Evolutionary conservation across 129 eudicot species (phyloP).

Genomic region (Centella asiatica): DNA sequence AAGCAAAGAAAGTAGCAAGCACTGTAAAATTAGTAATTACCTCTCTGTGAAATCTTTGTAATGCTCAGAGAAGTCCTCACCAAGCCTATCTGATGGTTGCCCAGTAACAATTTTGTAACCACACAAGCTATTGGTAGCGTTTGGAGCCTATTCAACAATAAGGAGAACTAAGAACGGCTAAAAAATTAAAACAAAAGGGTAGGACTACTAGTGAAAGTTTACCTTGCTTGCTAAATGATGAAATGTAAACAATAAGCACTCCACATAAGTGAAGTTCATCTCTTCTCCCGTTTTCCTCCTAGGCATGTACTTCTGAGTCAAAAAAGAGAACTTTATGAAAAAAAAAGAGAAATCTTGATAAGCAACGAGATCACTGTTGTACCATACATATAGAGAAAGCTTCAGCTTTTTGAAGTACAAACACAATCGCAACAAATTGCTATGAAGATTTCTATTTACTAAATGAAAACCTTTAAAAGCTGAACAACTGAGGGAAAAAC

Average conservation of each 20-base stretch:
- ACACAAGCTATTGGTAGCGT: constrained; percentile 89
- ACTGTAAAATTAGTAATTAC: constrained; percentile 16
- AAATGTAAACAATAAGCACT: constrained; percentile 80
- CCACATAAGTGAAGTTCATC: constrained; percentile 88
- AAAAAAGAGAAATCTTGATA: neutral
- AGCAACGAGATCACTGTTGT: neutral
- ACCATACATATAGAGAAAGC: constrained; percentile 1
- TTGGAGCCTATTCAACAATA: constrained; percentile 58
- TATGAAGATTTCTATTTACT: neutral
- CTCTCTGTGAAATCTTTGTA: constrained; percentile 86
- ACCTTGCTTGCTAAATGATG: constrained; percentile 93
- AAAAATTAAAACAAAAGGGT: neutral
- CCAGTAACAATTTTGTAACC: constrained; percentile 96
- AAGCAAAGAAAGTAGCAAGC: neutral
- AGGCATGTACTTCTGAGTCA: constrained; percentile 84
- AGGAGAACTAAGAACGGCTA: constrained; percentile 3
- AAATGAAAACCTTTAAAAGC: constrained; percentile 57
- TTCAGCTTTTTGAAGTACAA: neutral
- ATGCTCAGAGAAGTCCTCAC: constrained; percentile 89
- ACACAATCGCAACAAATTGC: neutral
- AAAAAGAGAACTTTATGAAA: neutral
- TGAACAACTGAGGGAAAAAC: constrained; percentile 75
- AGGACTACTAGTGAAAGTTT: constrained; percentile 5
- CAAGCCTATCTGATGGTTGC: constrained; percentile 96
- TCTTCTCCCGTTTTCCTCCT: constrained; percentile 76